Conservation (phyloP, 2,329 filamentous ascomycete genomes). For the Salinomyces thailandicus region DNA sequence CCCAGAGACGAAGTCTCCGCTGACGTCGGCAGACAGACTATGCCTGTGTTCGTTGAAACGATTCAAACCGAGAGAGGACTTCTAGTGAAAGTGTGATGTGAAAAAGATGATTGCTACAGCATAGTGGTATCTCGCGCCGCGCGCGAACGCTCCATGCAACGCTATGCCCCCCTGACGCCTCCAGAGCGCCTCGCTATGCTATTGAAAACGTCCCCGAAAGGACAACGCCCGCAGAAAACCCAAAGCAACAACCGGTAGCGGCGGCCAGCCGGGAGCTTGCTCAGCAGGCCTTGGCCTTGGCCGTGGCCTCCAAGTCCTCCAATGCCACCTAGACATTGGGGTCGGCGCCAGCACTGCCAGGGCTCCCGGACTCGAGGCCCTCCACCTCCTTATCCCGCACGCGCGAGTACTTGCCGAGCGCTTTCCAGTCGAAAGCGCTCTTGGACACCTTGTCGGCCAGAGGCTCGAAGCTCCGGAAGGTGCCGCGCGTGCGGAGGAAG, state of each 20-base stretch:
- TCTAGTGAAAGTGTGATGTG: no score
- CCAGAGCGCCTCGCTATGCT: no score
- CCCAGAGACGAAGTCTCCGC: no score
- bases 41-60: no score
- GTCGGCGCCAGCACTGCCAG: not conserved
- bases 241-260: not conserved
- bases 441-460: constrained; percentile 2
- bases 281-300: not conserved
- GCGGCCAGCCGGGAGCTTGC: not conserved
- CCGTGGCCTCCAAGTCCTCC: not conserved
- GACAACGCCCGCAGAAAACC: not conserved
- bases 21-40: no score
- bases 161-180: no score
- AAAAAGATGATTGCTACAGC: no score
- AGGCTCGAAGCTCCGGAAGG: constrained; percentile 3
- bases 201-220: no score
- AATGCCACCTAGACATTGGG: not conserved
- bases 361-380: constrained; percentile 5
- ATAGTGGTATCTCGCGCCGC: no score
- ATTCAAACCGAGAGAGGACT: no score
- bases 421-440: constrained; percentile 8
- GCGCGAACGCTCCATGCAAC: no score
- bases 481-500: constrained; percentile 4
- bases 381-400: constrained; percentile 14
- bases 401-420: constrained; percentile 12